These are phyloP conservation scores for Cutaneotrichosporon mucoides DNA, from an alignment of 1,284 basidiomycete species.

Conservation along the genomic window DNA sequence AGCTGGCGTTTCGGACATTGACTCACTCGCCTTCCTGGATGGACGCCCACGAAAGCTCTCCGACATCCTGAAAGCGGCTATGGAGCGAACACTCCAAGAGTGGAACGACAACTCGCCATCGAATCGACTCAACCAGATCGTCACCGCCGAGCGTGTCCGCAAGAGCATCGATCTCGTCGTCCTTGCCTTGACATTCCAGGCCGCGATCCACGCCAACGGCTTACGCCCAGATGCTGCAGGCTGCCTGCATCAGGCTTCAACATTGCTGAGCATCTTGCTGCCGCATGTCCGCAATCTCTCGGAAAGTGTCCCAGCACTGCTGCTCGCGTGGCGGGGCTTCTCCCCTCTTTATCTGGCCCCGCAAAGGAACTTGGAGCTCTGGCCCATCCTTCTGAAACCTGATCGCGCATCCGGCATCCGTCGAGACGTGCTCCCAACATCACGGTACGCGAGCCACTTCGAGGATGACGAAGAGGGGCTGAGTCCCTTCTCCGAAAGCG, in stretches of 20 bases:
- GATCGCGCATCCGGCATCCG: constrained; percentile 64
- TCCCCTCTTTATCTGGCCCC: constrained; percentile 56
- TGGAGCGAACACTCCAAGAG: constrained; percentile 56
- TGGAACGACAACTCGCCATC: constrained; percentile 51
- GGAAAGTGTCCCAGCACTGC: constrained; percentile 21
- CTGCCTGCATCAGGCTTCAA: constrained; percentile 15
- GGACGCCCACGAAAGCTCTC: constrained; percentile 64
- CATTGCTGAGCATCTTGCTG: constrained; percentile 19
- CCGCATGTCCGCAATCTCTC: constrained; percentile 17
- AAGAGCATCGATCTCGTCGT: constrained; percentile 65
- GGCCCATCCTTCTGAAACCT: constrained; percentile 62
- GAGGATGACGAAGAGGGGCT: constrained; percentile 6
- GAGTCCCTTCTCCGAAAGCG: background rate
- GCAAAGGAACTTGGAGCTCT: constrained; percentile 44
- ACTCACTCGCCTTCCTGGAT: constrained; percentile 21
- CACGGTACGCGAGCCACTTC: constrained; percentile 9
- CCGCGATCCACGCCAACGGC: constrained; percentile 61
- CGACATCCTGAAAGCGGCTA: constrained; percentile 57
- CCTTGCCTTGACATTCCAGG: constrained; percentile 64
- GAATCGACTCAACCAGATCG: constrained; percentile 16
- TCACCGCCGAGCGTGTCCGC: constrained; percentile 61
- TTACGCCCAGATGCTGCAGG: constrained; percentile 44
- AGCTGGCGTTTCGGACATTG: constrained; percentile 38
- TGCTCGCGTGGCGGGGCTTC: constrained; percentile 60
- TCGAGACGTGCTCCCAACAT: constrained; percentile 52